These are phyloP conservation scores for Coffea eugenioides DNA, from an alignment of 257 asterid genomes.

Conservation along the genomic window DNA sequence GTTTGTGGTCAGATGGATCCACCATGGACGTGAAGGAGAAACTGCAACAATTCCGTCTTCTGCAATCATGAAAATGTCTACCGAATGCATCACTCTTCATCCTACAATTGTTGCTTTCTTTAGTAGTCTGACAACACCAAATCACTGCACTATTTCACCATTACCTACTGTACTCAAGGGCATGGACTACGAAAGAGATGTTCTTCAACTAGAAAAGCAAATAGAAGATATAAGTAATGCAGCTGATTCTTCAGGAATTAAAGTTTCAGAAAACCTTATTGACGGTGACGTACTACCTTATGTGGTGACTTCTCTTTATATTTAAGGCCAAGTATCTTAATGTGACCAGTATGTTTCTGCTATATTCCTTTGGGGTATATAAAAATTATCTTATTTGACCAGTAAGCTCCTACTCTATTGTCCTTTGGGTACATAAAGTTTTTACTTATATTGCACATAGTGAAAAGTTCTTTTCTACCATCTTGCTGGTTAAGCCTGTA, in stretches of 20 bases:
- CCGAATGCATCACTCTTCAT: constrained; percentile 37
- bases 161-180: constrained; percentile 26
- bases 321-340: neutral
- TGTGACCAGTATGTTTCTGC: neutral
- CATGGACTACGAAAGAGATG: constrained; percentile 45
- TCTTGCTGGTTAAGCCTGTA: neutral
- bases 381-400: neutral
- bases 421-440: too few relatives aligned
- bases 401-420: too few relatives aligned
- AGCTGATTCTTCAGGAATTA: constrained; percentile 14
- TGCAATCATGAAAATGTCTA: constrained; percentile 54
- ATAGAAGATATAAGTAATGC: neutral
- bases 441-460: too few relatives aligned
- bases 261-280: constrained; percentile 7
- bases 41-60: constrained; percentile 37
- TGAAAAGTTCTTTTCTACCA: too few relatives aligned
- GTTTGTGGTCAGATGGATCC: constrained; percentile 55
- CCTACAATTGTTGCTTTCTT: constrained; percentile 55
- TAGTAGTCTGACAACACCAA: constrained; percentile 32
- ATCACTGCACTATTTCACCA: constrained; percentile 23
- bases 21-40: constrained; percentile 33
- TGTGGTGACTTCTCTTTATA: neutral
- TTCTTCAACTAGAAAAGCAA: constrained; percentile 26
- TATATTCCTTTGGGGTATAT: neutral
- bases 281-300: neutral